Evolutionary conservation across 2,329 filamentous ascomycete species (phyloP), one percentile per base, ranked within the genome.

Genomic region (Arthrinium phaeospermum): DNA sequence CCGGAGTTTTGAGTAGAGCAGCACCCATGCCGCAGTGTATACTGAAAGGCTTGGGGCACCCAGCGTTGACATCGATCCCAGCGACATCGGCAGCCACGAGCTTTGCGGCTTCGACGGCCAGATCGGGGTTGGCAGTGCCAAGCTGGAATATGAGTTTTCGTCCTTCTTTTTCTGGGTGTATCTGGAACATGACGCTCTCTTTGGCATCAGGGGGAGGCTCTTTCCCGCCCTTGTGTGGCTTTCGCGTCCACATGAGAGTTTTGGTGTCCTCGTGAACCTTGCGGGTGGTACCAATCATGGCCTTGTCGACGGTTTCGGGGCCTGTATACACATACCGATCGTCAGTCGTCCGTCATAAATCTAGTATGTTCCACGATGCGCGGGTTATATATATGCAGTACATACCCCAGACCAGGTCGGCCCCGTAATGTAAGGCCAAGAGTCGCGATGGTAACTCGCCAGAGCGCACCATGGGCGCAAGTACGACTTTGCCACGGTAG

Each of bases 401-500:
- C 87, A 76, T 82, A 93, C 92, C 96, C 96, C 96, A 99, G 76
- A 99, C 96, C 22, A 99, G 87, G 83, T 99, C 96, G 70, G 96
- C 96, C 76, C 96, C 96, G 82, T 99, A 98, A 80, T 97, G 93
- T 74, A 99, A 90, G 45, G 96, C 94, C 61, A 97, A 85, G 37
- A 99, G 88, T 72, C 96, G 92, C 51, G 94, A 96, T 3, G 96
- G 96, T 73, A 98, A 86, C 86, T 99, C 96, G 80, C 96, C 96
- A n/a, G 94, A 97, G 77, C 96, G 93, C 72, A 98, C 96, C 96
- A 99, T 99, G 53, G 96, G 96, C 74, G 96, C 96, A 75, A 99
- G 92, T 64, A 98, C 96, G 75, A 98, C 85, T 83, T 97, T 98
- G 83, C 93, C 93, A 77, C 96, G 91, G 84, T 98, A 98, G 85